phyloP scores from a whole-genome alignment of 108 stramenopile genomes.

The Poteriospumella lacustris region DNA sequence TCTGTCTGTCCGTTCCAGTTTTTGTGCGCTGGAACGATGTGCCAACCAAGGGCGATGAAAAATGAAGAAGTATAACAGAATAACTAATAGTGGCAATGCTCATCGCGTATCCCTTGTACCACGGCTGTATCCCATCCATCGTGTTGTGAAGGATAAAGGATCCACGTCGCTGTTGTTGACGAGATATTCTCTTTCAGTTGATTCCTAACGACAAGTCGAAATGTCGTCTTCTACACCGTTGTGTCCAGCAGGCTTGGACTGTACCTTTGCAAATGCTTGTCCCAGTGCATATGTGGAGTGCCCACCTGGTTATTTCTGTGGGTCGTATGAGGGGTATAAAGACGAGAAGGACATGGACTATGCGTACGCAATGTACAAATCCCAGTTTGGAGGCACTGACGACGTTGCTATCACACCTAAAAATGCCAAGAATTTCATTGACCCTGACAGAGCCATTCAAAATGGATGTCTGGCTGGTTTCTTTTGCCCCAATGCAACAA shows the following conservation, averaged over 20 bases:
- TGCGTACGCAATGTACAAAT: background rate
- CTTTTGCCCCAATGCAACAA: background rate
- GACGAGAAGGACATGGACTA: background rate
- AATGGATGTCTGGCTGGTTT: background rate
- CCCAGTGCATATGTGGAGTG: background rate
- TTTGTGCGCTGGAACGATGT: too few relatives aligned
- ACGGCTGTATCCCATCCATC: too few relatives aligned
- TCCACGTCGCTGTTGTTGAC: too few relatives aligned
- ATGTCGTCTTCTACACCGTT: too few relatives aligned
- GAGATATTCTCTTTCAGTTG: too few relatives aligned
- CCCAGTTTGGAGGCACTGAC: background rate
- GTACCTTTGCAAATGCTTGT: background rate
- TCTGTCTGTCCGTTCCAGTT: too few relatives aligned
- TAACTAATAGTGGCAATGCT: too few relatives aligned
- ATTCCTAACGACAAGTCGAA: too few relatives aligned
- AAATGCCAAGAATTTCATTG: background rate
- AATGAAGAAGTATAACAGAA: too few relatives aligned
- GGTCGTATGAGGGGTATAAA: background rate
- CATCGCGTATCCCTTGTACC: too few relatives aligned
- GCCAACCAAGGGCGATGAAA: too few relatives aligned
- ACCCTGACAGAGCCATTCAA: background rate
- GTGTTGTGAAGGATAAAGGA: too few relatives aligned
- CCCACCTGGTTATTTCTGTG: background rate
- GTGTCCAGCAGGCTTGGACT: constrained; percentile 14
- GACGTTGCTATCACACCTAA: background rate